Percentiles rank a stretch among this genome's conserved stretches.
phyloP scores from a whole-genome alignment of 495 filamentous ascomycete genomes.

The Trichodelitschia bisporula region DNA sequence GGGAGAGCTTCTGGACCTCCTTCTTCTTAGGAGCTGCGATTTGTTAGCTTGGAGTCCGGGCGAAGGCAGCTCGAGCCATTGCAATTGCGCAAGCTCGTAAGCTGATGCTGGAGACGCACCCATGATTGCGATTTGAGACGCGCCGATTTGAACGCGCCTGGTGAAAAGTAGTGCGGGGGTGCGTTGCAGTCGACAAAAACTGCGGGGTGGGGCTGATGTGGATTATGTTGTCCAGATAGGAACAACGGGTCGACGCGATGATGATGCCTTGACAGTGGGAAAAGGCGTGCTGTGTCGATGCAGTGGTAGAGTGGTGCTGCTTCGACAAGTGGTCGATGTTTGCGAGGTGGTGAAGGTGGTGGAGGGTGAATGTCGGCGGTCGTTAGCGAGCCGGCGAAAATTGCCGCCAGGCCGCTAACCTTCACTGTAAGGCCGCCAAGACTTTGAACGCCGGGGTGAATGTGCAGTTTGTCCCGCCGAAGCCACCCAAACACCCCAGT shows the following conservation, averaged over 20 bases:
- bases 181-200: not conserved
- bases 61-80: not conserved
- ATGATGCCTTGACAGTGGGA: too few species aligned
- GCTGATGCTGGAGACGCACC: slow-evolving; percentile 12
- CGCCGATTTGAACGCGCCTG: slow-evolving; percentile 5
- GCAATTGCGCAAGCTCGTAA: slow-evolving; percentile 4
- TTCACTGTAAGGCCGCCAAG: too few species aligned
- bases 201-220: not conserved
- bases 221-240: not conserved
- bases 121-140: slow-evolving; percentile 17
- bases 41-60: not conserved
- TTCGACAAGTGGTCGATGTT: too few species aligned
- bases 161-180: not conserved
- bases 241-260: not conserved
- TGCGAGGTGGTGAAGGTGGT: too few species aligned
- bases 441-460: too few species aligned
- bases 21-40: slow-evolving; percentile 28
- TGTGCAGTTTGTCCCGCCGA: too few species aligned
- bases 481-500: too few species aligned
- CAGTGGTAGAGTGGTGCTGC: too few species aligned
- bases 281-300: too few species aligned
- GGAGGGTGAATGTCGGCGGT: too few species aligned
- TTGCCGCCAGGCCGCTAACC: too few species aligned
- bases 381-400: too few species aligned
- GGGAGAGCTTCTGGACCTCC: slow-evolving; percentile 80